A percentile compares a stretch with the other conserved stretches of the same genome.
Conservation (phyloP, 2,329 filamentous ascomycete species). For the Alternaria ventricosa region DNA sequence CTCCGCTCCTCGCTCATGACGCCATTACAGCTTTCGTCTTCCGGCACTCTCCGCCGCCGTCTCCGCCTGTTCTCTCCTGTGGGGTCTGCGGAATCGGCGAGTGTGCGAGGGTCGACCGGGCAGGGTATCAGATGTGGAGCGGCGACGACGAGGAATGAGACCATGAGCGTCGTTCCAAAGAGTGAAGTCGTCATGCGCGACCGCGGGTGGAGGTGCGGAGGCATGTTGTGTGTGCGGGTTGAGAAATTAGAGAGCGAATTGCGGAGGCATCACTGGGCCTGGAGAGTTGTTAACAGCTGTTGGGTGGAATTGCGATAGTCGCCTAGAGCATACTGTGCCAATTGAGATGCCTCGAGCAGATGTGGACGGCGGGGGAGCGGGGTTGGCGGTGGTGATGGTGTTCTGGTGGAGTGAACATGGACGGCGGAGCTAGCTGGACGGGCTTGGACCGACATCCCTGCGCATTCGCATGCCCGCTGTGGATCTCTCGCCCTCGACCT, state of each 20-base stretch:
- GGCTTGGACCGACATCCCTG: conserved; percentile 15
- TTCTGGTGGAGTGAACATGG: conserved; percentile 30
- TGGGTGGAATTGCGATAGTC: not conserved
- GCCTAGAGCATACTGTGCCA: conserved; percentile 26
- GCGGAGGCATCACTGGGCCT: conserved; percentile 41
- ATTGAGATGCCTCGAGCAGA: conserved; percentile 40
- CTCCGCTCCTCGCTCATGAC: conserved; percentile 29
- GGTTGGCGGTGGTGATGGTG: conserved; percentile 31
- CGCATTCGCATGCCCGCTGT: conserved; percentile 15
- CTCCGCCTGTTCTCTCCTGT: conserved; percentile 36
- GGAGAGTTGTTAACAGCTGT: conserved; percentile 19
- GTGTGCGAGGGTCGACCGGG: conserved; percentile 76
- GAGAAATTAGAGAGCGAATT: conserved; percentile 22
- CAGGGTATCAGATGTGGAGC: conserved; percentile 91
- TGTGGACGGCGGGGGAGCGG: conserved; percentile 17
- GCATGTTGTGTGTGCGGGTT: conserved; percentile 61
- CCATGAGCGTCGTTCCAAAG: conserved; percentile 89
- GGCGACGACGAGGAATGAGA: conserved; percentile 90
- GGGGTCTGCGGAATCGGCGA: conserved; percentile 69
- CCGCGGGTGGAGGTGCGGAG: conserved; percentile 86
- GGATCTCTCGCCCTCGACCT: conserved; percentile 6
- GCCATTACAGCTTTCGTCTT: conserved; percentile 29
- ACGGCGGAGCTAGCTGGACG: conserved; percentile 9
- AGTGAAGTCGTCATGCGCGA: conserved; percentile 92
- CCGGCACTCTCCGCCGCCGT: conserved; percentile 52